Evolutionary conservation across 1,139 yeast species (phyloP).

Genomic region (Geotrichum phurueaensis): DNA sequence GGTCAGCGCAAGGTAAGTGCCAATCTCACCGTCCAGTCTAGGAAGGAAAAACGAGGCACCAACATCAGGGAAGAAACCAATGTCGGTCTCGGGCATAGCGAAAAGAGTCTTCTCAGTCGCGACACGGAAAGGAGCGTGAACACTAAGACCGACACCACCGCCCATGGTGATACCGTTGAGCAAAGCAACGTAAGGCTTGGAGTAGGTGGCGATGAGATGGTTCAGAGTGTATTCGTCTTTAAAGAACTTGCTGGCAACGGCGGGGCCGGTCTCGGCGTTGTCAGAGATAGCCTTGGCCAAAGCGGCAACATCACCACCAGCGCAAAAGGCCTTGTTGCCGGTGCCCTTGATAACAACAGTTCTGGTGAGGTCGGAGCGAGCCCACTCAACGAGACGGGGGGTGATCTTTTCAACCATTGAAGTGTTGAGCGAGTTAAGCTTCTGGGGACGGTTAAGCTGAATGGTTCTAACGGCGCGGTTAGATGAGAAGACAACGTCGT

Average conservation of each 20-base stretch:
- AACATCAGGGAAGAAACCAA: conserved; percentile 95
- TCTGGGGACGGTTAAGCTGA: conserved; percentile 74
- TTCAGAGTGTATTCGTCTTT: conserved; percentile 76
- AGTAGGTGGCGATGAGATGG: conserved; percentile 69
- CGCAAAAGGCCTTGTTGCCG: conserved; percentile 44
- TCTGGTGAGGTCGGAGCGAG: conserved; percentile 60
- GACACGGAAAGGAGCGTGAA: conserved; percentile 87
- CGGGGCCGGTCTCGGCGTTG: conserved; percentile 36
- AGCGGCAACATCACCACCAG: conserved; percentile 93
- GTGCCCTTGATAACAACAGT: conserved; percentile 65
- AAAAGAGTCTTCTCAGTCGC: conserved; percentile 85
- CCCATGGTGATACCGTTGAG: conserved; percentile 97
- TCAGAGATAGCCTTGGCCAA: conserved; percentile 48
- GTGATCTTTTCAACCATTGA: conserved; percentile 72
- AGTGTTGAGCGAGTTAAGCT: conserved; percentile 77
- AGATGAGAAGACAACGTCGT: conserved; percentile 58
- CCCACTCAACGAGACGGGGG: conserved; percentile 71
- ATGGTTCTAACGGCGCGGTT: conserved; percentile 67
- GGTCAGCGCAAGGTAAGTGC: conserved; percentile 80
- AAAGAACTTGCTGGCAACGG: conserved; percentile 57
- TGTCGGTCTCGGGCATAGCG: conserved; percentile 98
- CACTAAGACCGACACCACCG: conserved; percentile 91
- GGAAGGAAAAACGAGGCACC: conserved; percentile 90
- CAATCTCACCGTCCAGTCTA: conserved; percentile 72
- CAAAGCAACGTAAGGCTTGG: conserved; percentile 77